These are phyloP conservation scores for Drechslerella dactyloides DNA, from an alignment of 2,329 filamentous ascomycete genomes.

Conservation along the genomic window DNA sequence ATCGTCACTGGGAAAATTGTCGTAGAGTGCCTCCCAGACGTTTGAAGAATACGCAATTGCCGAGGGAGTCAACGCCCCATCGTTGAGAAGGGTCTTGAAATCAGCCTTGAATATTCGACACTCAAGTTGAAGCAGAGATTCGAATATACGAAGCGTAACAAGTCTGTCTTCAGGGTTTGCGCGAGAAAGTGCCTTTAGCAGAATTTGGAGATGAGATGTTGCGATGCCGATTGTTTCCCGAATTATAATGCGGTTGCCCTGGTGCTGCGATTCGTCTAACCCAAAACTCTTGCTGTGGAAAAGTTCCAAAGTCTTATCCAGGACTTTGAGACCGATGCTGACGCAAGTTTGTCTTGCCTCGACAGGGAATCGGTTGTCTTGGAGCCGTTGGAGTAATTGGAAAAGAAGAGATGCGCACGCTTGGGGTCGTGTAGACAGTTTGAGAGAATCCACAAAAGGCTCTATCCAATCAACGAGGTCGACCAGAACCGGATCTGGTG, in stretches of 20 bases:
- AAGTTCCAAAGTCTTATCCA: slow-evolving; percentile 60
- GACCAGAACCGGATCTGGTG: slow-evolving; percentile 47
- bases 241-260: slow-evolving; percentile 61
- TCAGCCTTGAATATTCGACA: slow-evolving; percentile 53
- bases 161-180: slow-evolving; percentile 38
- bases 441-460: slow-evolving; percentile 53
- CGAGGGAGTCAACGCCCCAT: slow-evolving; percentile 41
- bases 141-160: slow-evolving; percentile 47
- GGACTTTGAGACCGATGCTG: slow-evolving; percentile 59
- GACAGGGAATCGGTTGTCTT: slow-evolving; percentile 59
- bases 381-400: slow-evolving; percentile 56
- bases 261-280: slow-evolving; percentile 60
- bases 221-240: slow-evolving; percentile 62
- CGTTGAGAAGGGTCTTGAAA: slow-evolving; percentile 46
- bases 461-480: slow-evolving; percentile 54
- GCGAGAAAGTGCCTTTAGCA: slow-evolving; percentile 50
- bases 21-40: slow-evolving; percentile 53
- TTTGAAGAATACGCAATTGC: slow-evolving; percentile 42
- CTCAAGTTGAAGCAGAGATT: slow-evolving; percentile 53
- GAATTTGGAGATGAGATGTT: slow-evolving; percentile 58
- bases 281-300: slow-evolving; percentile 58
- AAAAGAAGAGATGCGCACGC: slow-evolving; percentile 52
- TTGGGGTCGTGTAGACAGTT: slow-evolving; percentile 47
- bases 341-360: slow-evolving; percentile 61
- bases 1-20: slow-evolving; percentile 52